Evolutionary conservation across 306 rosid species (phyloP).

Genomic region (Vachellia pachyceras): DNA sequence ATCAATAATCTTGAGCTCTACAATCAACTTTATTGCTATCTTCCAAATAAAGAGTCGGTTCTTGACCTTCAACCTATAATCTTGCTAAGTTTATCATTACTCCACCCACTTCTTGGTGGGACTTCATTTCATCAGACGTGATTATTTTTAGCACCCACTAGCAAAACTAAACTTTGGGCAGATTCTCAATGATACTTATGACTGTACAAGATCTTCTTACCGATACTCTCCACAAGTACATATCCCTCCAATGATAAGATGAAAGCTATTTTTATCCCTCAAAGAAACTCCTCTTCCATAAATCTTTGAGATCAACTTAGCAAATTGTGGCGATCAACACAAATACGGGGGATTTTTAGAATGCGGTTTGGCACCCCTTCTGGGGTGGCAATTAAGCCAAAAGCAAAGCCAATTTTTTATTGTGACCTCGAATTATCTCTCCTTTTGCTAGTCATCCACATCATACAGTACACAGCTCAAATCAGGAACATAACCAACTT

Average conservation of each 20-base stretch:
- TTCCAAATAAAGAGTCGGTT: not conserved
- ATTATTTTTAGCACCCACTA: not conserved
- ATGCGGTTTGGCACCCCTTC: constrained; percentile 61
- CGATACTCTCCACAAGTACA: constrained; percentile 72
- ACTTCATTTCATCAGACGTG: not conserved
- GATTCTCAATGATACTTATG: not conserved
- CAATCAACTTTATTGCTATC: not conserved
- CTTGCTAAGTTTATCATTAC: not conserved
- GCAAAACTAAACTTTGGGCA: not conserved
- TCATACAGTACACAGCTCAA: constrained; percentile 82
- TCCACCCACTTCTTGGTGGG: not conserved
- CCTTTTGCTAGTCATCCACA: constrained; percentile 93
- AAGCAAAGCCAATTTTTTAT: constrained; percentile 83
- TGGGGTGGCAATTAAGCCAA: constrained; percentile 69
- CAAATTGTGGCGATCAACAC: constrained; percentile 94
- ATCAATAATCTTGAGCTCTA: not conserved
- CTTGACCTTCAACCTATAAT: not conserved
- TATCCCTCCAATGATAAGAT: constrained; percentile 70
- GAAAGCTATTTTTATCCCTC: constrained; percentile 36
- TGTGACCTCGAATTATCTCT: constrained; percentile 70
- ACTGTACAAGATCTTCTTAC: not conserved
- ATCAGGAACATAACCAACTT: constrained; percentile 73
- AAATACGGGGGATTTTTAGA: constrained; percentile 78
- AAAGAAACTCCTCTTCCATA: constrained; percentile 68
- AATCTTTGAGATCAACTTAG: constrained; percentile 66